Evolutionary conservation across 2,329 filamentous ascomycete species (phyloP).

Genomic region (Fusarium chaquense): DNA sequence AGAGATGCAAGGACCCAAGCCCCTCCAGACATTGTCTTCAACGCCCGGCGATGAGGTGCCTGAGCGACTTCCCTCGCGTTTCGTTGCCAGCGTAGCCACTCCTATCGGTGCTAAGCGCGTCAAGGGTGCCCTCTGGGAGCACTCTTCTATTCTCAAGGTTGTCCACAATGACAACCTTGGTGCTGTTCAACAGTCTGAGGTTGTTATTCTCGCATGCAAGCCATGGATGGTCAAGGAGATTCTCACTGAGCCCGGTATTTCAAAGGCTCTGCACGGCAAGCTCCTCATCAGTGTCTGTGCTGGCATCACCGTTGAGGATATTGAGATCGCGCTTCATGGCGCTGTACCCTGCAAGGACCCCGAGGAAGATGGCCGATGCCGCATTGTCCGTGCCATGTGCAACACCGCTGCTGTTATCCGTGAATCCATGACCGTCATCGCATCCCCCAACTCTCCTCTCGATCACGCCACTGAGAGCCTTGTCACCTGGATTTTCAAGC

Average conservation of each 20-base stretch:
- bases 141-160: conserved; percentile 72
- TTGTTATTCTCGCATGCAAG: conserved; percentile 84
- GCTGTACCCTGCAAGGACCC: conserved; percentile 61
- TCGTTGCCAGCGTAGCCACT: conserved; percentile 84
- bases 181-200: conserved; percentile 75
- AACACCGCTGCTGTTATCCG: conserved; percentile 84
- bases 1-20: conserved; percentile 61
- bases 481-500: conserved; percentile 81
- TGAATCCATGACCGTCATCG: conserved; percentile 86
- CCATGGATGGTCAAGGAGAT: conserved; percentile 79
- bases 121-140: conserved; percentile 71
- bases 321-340: conserved; percentile 73
- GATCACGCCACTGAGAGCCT: conserved; percentile 65
- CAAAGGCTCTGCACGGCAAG: conserved; percentile 80
- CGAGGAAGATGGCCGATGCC: conserved; percentile 64
- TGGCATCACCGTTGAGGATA: conserved; percentile 77
- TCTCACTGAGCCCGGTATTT: conserved; percentile 75
- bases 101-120: conserved; percentile 77
- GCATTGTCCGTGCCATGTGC: conserved; percentile 83
- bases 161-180: conserved; percentile 78
- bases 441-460: conserved; percentile 69
- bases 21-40: conserved; percentile 57
- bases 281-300: conserved; percentile 85
- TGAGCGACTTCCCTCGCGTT: conserved; percentile 74
- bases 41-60: conserved; percentile 64